Base-by-base conservation (phyloP, 305 asterid species). In the Fraxinus ornus region DNA sequence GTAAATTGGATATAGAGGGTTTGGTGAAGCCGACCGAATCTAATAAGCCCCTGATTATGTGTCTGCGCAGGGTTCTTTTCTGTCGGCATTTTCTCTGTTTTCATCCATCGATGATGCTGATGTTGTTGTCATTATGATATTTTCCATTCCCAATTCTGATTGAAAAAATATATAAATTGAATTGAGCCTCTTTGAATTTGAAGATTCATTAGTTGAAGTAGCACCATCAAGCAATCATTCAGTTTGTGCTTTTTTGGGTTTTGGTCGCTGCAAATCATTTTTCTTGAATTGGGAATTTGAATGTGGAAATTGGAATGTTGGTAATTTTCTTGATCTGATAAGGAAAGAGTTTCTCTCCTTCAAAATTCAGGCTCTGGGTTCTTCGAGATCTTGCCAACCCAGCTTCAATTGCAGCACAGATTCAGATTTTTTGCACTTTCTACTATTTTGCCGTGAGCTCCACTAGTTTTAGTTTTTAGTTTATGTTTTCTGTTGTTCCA, bases 11-110 rank as follows among this genome's bases (percentile, higher is more conserved):
- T 47, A 13, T 75, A 44, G 76, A 37, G 74, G 83, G 83, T 57
- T 79, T 84, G 84, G 80, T 77, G 81, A 78, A 33, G 83, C 49
- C 49, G 49, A 9, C 49, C 49, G 49, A 41, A 41, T 41, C 49
- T 74, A 68, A 30, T 68, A 28, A 68, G 33, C 75, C 75, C 75
- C 7, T 68, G 75, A 68, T 79, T 78, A 30, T 82, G 76, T 90
- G 90, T 91, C 90, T 93, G 95, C 89, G 91, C 85, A 83, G 82
- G 89, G 88, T 85, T 90, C 73, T 88, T 89, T 88, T 89, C 92
- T 90, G 91, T 91, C 89, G 85, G 89, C 88, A 86, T 86, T 86
- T 68, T 85, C 86, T 89, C 85, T 78, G 35, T 83, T 79, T 75
- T 26, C 64, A 33, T 75, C 64, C 85, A 41, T 24, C 49, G 19